Percentiles rank a stretch among this genome's conserved stretches.
Evolutionary conservation across 305 asterid genomes (phyloP).

Genomic region (Ilex paraguariensis): DNA sequence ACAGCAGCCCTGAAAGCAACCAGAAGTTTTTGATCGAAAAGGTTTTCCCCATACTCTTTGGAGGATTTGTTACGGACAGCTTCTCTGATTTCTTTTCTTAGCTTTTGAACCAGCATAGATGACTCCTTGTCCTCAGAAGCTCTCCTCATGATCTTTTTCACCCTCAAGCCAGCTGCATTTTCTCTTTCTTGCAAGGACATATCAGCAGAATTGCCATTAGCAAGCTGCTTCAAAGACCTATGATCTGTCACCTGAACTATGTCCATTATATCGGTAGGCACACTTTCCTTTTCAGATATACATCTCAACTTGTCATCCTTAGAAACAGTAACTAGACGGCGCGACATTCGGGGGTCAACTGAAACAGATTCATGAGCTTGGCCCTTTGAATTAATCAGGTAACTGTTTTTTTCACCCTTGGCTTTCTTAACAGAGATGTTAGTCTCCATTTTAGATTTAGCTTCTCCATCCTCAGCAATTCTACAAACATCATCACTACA

Average conservation of each 20-base stretch:
- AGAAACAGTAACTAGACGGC: constrained; percentile 14
- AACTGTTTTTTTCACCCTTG: constrained; percentile 43
- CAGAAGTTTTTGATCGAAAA: constrained; percentile 81
- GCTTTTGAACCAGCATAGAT: constrained; percentile 60
- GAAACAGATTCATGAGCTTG: constrained; percentile 29
- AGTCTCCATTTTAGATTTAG: constrained; percentile 37
- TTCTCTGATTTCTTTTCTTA: constrained; percentile 77
- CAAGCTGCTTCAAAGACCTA: constrained; percentile 39
- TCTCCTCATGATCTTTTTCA: constrained; percentile 93
- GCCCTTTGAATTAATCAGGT: constrained; percentile 25
- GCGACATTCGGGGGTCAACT: constrained; percentile 27
- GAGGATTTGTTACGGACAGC: constrained; percentile 81
- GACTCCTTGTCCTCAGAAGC: constrained; percentile 67
- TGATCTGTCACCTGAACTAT: constrained; percentile 64
- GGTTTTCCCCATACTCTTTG: constrained; percentile 54
- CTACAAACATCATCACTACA: constrained; percentile 29
- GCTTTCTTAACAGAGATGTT: constrained; percentile 45
- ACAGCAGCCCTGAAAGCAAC: constrained; percentile 94
- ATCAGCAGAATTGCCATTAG: constrained; percentile 24
- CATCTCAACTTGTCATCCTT: constrained; percentile 30
- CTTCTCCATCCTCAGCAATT: constrained; percentile 42
- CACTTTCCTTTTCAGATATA: constrained; percentile 30
- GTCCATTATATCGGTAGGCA: constrained; percentile 50
- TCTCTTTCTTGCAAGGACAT: constrained; percentile 44
- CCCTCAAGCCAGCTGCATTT: constrained; percentile 65